Conservation (phyloP, 805 yeast species). For the Tetrapisispora taiwanensis region DNA sequence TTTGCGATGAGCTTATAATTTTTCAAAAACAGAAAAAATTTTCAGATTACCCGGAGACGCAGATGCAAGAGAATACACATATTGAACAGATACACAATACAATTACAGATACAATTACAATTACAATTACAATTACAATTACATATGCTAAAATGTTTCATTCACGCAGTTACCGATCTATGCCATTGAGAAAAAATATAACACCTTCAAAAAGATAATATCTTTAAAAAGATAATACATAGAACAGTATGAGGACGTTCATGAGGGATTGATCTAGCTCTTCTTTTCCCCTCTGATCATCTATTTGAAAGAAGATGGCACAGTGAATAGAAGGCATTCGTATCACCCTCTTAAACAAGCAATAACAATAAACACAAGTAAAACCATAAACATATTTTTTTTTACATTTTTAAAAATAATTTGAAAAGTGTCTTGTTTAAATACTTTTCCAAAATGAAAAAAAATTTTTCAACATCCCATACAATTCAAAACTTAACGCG, state of each 20-base stretch:
- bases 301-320: conserved; percentile 24
- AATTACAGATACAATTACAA: no score
- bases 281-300: conserved; percentile 31
- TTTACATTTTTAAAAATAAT: no score
- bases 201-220: conserved; percentile 3
- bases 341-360: conserved; percentile 15
- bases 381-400: no score
- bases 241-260: conserved; percentile 4
- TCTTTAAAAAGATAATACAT: conserved; percentile 6
- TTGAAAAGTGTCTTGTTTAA: no score
- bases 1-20: conserved; percentile 13
- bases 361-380: background rate
- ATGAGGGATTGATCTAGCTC: conserved; percentile 24
- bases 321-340: conserved; percentile 31
- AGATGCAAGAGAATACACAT: no score
- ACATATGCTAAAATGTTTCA: conserved; percentile 15
- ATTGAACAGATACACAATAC: no score
- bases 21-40: conserved; percentile 2
- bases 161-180: conserved; percentile 27
- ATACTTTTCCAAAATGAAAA: background rate
- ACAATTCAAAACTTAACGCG: no score
- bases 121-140: no score
- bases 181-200: no score
- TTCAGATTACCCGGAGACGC: background rate
- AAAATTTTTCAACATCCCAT: background rate